Evolutionary conservation across 2,329 filamentous ascomycete genomes (phyloP), one percentile per base, ranked within the genome.

Genomic region (Scedosporium dehoogii): DNA sequence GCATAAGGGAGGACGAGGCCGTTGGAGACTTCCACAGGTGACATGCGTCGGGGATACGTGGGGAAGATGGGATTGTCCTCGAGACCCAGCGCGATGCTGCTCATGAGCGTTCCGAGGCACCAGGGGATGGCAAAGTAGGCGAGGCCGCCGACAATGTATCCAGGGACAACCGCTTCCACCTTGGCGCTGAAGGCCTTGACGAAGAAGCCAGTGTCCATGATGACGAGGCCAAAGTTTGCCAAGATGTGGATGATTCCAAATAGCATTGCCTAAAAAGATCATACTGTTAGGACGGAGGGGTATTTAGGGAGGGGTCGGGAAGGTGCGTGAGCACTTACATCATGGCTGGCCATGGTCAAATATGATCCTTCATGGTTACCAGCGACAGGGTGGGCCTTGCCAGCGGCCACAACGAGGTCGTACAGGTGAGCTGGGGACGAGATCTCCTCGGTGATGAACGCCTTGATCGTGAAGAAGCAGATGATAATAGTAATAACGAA

Each of bases 1-100:
- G 86, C 87, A 64, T 88, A 86, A 0, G 88, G 88, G 2, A 91
- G 75, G 0, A 90, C 87, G 0, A 91, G 76, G 0, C 88, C 88
- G 14, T 86, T 85, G 2, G 81, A 83, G 3, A 91, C 83, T 66
- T 91, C 86, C 1, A 77, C 74, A 0, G 79, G 70, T 14, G 79
- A 77, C 78, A 90, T 84, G 9, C 83, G 73, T 4, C 78, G 68
- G 2, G 82, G 82, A 57, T 78, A 85, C 0, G 81, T 85, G 0
- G 82, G 82, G 61, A 83, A 85, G 0, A 74, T 72, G 0, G 79
- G 73, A 0, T 73, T 75, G 6, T 74, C 74, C 59, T 83, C 80
- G 0, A 83, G 68, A 0, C 74, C 80, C 0, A 82, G 68, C 0
- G 79, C 80, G 0, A 78, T 72, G 6, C 78, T 76, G 59, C 78